These are phyloP conservation scores for Neckera pumila DNA, from an alignment of 225 moss, liverwort and hornwort species.

Conservation along the genomic window DNA sequence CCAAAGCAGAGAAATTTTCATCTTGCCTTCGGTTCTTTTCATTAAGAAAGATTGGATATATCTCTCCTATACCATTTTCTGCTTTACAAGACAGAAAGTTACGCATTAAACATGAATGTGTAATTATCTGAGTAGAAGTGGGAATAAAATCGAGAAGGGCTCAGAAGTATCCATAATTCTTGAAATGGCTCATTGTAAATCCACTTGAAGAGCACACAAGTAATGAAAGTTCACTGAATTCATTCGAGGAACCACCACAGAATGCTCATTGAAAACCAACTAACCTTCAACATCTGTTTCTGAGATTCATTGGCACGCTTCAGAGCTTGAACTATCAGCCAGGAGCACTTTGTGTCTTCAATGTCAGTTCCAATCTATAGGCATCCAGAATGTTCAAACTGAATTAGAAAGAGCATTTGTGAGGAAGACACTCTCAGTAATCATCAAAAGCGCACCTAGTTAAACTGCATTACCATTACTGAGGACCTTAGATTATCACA, in stretches of 20 bases:
- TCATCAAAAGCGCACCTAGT: neutral
- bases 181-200: neutral
- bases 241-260: neutral
- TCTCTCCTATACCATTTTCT: neutral
- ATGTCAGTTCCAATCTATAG: constrained; percentile 94
- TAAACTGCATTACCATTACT: neutral
- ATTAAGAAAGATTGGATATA: neutral
- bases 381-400: neutral
- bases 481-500: neutral
- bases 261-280: neutral
- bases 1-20: neutral
- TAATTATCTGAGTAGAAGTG: neutral
- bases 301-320: constrained; percentile 66
- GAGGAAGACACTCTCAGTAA: neutral
- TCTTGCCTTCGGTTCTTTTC: neutral
- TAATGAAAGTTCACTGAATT: neutral
- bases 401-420: neutral
- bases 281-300: constrained; percentile 53
- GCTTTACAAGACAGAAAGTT: neutral
- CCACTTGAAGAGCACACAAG: neutral
- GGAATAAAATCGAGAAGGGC: neutral
- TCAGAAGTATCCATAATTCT: neutral
- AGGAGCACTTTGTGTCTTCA: constrained; percentile 98
- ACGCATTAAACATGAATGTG: neutral
- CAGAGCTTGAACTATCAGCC: constrained; percentile 90